These are phyloP conservation scores for Triticum urartu DNA, from an alignment of 176 grass and related monocot genomes.

Conservation along the genomic window DNA sequence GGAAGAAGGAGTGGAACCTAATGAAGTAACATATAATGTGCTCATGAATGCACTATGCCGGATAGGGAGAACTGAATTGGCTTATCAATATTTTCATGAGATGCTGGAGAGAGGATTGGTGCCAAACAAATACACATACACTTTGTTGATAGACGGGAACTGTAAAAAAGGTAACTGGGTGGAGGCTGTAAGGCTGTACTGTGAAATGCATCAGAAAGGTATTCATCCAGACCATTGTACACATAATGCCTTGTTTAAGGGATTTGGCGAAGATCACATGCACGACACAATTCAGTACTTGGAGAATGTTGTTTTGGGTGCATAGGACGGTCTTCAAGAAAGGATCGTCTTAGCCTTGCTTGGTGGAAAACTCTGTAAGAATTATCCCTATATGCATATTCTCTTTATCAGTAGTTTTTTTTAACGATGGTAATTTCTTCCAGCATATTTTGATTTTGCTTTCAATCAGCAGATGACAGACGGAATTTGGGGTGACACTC, in stretches of 20 bases:
- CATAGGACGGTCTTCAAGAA: conserved; percentile 44
- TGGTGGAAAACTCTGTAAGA: conserved; percentile 12
- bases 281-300: conserved; percentile 51
- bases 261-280: conserved; percentile 56
- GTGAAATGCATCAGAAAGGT: conserved; percentile 65
- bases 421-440: conserved; percentile 17
- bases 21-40: conserved; percentile 76
- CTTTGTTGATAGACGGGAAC: conserved; percentile 70
- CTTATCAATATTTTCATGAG: conserved; percentile 58
- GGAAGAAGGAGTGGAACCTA: conserved; percentile 49
- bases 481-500: conserved; percentile 24
- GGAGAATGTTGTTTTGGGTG: conserved; percentile 71
- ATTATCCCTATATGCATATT: conserved; percentile 13
- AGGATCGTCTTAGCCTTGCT: not conserved
- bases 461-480: conserved; percentile 19
- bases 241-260: conserved; percentile 56
- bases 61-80: conserved; percentile 48
- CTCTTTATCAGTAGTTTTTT: not conserved
- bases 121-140: conserved; percentile 84
- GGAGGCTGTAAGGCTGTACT: conserved; percentile 61
- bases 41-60: conserved; percentile 67
- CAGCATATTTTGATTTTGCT: conserved; percentile 32
- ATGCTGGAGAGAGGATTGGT: conserved; percentile 64
- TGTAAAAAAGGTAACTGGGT: conserved; percentile 65
- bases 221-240: conserved; percentile 58